Base-by-base conservation (phyloP, 2,329 filamentous ascomycete genomes). In the Calonectria hongkongensis region DNA sequence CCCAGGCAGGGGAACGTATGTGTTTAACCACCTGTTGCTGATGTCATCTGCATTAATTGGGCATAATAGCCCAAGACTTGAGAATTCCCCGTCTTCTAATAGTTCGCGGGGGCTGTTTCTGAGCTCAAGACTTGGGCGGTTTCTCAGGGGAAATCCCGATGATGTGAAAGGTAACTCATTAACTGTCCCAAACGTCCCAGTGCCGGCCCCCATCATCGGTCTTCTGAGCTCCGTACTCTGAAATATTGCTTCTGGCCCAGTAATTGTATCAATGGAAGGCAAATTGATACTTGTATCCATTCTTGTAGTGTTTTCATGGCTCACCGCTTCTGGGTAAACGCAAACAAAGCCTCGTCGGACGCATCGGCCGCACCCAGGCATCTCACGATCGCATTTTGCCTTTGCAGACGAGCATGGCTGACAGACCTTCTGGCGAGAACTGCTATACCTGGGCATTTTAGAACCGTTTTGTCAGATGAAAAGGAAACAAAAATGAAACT, bases 1-100 rank as follows among this genome's bases (percentile, higher is more conserved):
- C 3, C 84, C 85, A 0, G 86, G 83, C 0, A 85, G 70, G 0
- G 87, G 87, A 6, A 89, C 84, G 43, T 85, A 88, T 2, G 84
- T 79, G 39, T 87, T 84, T 30, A 89, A 78, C 88, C 87, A 89
- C 13, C 87, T 87, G 48, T 86, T 88, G 15, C 82, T 83, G 62
- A 89, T 88, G 18, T 84, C 84, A 28, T 87, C 84, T 0, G 83
- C 84, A 58, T 88, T 83, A 73, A 89, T 87, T 2, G 86, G 85
- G 69, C 87, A 88, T 0, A 84, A 70, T 8, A 89, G 82, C 15
- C 85, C 81, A 2, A 83, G 68, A 15, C 67, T 45, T 6, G 81
- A 77, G 65, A 87, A 87, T 58, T 85, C 77, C 28, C 84, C 76
- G 21, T 50, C 21, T 5, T 64, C 27, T 47, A 21, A 12, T n/a